Evolutionary conservation across 495 filamentous ascomycete genomes (phyloP), one percentile per base, ranked within the genome.

Genomic region (Penicillium subrubescens): DNA sequence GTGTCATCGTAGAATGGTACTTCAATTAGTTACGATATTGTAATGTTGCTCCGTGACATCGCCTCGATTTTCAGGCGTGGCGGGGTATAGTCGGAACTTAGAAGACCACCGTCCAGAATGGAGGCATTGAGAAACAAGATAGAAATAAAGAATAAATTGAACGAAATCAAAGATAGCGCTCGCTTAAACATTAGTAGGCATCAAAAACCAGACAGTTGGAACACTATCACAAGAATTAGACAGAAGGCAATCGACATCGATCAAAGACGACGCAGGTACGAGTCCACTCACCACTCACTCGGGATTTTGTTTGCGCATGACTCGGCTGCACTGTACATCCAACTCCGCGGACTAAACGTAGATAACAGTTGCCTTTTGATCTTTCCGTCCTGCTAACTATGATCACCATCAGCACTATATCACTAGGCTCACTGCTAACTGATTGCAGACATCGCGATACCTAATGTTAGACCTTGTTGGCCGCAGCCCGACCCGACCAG

Each of bases 211-310:
- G 27, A 31, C 12, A 6, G 37, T 12, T 15, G 25, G 25, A 23
- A 12, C 48, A 29, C 25, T n/a, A 31, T 52, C 48, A n/a, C 48
- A 31, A 25, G 29, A 43, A 51, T 57, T 35, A 29, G 57, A 60
- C 23, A 31, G 33, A 25, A 39, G 27, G 25, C 57, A 51, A 23
- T 33, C 21, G 44, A 63, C 4, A 29, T 52, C 29, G 61, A 57
- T 63, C 65, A 63, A 61, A 63, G 41, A 61, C 29, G 34, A 59
- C 57, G 65, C 64, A 66, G 64, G 64, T 62, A 62, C 64, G 19
- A 52, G 25, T 52, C 48, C 48, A 48, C 48, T 52, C 48, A 29
- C 23, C 48, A 29, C 15, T 7, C 25, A 8, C 15, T 52, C 39
- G 50, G 48, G 41, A 34, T 39, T 48, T 63, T 19, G 53, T 27